A percentile compares a stretch with the other conserved stretches of the same genome.
These are phyloP conservation scores for Dendrobium officinale DNA, from an alignment of 106 monocot genomes.

Conservation along the genomic window DNA sequence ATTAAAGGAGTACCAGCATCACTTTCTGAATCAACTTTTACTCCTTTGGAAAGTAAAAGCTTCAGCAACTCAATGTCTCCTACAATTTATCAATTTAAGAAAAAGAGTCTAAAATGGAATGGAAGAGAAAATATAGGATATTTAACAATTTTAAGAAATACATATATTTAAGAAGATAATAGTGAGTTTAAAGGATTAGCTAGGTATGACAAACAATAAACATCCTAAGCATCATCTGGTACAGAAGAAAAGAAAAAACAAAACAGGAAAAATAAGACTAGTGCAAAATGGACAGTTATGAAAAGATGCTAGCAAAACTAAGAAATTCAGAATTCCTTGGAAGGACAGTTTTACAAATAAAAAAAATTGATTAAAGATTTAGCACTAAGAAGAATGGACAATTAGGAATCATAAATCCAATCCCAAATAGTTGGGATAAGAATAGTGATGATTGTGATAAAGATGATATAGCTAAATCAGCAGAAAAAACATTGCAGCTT, in stretches of 20 bases:
- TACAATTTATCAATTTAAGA: conserved; percentile 22
- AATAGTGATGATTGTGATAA: no score
- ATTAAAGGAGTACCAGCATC: conserved; percentile 93
- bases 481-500: neutral
- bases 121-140: neutral
- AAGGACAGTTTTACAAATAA: no score
- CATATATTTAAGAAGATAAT: neutral
- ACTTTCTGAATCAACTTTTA: conserved; percentile 76
- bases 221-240: neutral
- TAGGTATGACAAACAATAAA: neutral
- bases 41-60: conserved; percentile 59
- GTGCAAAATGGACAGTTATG: no score
- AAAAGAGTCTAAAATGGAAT: neutral
- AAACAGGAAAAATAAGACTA: no score
- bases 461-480: neutral
- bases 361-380: no score
- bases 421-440: no score
- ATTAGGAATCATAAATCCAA: no score
- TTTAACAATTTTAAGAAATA: neutral
- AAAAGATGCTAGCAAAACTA: no score
- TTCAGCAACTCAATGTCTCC: conserved; percentile 76
- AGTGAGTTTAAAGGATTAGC: neutral
- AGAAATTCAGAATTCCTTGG: no score
- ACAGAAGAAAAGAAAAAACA: neutral
- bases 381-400: no score